A percentile compares a stretch with the other conserved stretches of the same genome.
Evolutionary conservation across 2,329 filamentous ascomycete genomes (phyloP).

Genomic region (Fusarium luffae): DNA sequence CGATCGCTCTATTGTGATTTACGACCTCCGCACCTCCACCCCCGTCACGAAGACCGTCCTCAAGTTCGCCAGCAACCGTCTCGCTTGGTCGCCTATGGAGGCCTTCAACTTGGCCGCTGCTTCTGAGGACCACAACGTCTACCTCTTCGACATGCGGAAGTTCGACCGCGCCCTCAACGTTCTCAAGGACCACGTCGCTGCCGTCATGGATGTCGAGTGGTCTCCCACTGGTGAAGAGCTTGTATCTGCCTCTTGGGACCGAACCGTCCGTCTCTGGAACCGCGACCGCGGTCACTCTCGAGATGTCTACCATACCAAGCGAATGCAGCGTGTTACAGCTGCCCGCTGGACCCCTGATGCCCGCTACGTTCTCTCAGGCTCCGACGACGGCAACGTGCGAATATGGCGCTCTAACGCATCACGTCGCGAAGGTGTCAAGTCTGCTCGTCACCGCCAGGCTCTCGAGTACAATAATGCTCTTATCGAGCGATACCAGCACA

Average conservation of each 20-base stretch:
- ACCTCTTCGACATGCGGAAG: slow-evolving; percentile 92
- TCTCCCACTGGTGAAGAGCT: slow-evolving; percentile 94
- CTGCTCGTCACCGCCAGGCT: slow-evolving; percentile 83
- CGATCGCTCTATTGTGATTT: slow-evolving; percentile 88
- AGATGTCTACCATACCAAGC: slow-evolving; percentile 96
- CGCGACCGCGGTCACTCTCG: slow-evolving; percentile 83
- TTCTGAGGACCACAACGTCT: slow-evolving; percentile 91
- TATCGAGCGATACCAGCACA: slow-evolving; percentile 86
- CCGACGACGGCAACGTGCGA: slow-evolving; percentile 88
- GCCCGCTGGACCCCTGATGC: slow-evolving; percentile 88
- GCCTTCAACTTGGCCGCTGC: slow-evolving; percentile 94
- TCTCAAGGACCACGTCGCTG: slow-evolving; percentile 86
- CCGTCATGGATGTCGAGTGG: slow-evolving; percentile 97
- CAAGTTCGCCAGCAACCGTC: slow-evolving; percentile 82
- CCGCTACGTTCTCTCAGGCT: slow-evolving; percentile 89
- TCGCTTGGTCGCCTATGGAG: slow-evolving; percentile 97
- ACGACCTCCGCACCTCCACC: slow-evolving; percentile 88
- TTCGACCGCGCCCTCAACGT: slow-evolving; percentile 89
- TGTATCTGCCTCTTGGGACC: slow-evolving; percentile 86
- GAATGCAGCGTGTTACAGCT: slow-evolving; percentile 95
- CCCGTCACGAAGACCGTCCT: slow-evolving; percentile 85
- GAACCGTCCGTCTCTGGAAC: slow-evolving; percentile 88
- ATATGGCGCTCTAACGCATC: slow-evolving; percentile 92
- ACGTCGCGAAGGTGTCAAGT: slow-evolving; percentile 84
- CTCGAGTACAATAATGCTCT: slow-evolving; percentile 92